Base-by-base conservation (phyloP, 805 yeast genomes). In the Kazachstania psychrophila region DNA sequence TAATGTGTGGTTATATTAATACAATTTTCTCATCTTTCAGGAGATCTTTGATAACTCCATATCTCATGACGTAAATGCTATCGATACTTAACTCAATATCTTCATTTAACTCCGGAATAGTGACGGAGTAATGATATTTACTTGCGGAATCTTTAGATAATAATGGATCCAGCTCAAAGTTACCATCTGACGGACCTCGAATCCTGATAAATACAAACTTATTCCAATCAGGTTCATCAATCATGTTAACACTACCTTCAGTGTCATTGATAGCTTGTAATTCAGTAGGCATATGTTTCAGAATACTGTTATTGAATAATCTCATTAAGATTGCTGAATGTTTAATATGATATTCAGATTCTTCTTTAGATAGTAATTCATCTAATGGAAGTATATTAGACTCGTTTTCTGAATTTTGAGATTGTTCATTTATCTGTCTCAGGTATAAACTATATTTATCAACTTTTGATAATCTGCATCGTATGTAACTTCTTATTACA, bases 51-150 rank as follows among this genome's bases (percentile, higher is more conserved):
- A 77, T 62, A 0, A 73, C 70, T 5, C 69, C 68, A 60, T 85
- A 88, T 37, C 83, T 67, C 59, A 85, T 68, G 34, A 82, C 83
- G 52, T 83, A 86, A 4, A 87, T 74, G 26, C 85, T 83, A n/a
- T 75, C 77, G 11, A 66, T 57, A 12, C 63, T 67, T 44, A 79
- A 64, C 33, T 73, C 79, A 3, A 82, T 65, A 35, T 69, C 74
- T 44, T 75, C 80, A 15, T 51, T 51, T 9, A 58, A 43, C 17
- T 65, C 73, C 16, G 71, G 76, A 10, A 75, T 60, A 3, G 54
- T 49, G 0, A 75, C 63, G 3, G 62, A 53, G 36, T 58, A 59
- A 35, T 44, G 47, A 8, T 40, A 49, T 25, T 65, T 63, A 12
- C 58, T 59, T 17, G 58, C 53, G 10, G 13, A 11, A 23, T 49